These are phyloP conservation scores for Dactylellina cionopaga DNA, from an alignment of 2,329 filamentous ascomycete species.

Conservation along the genomic window DNA sequence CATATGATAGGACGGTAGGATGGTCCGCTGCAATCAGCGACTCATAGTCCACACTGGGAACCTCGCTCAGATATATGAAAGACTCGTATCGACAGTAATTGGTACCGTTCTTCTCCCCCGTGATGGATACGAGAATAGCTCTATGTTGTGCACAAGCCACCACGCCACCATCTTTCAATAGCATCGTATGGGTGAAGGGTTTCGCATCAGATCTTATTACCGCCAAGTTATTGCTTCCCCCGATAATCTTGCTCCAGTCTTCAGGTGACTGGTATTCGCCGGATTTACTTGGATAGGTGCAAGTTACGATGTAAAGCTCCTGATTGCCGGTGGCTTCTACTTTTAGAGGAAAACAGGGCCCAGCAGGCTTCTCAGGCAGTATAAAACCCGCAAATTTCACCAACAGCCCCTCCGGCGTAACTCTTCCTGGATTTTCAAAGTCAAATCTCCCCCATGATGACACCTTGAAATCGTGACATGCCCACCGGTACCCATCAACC, in stretches of 20 bases:
- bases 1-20: conserved; percentile 8
- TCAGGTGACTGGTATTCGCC: conserved; percentile 5
- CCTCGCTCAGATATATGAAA: conserved; percentile 22
- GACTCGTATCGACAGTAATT: conserved; percentile 32
- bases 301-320: conserved; percentile 3
- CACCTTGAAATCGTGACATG: conserved; percentile 25
- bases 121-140: conserved; percentile 43
- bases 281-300: neutral
- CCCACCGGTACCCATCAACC: conserved; percentile 46
- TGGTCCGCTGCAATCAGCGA: neutral
- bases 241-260: conserved; percentile 23
- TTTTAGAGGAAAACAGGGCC: conserved; percentile 19
- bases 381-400: conserved; percentile 35
- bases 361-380: conserved; percentile 11
- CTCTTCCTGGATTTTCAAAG: conserved; percentile 34
- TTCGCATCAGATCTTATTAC: conserved; percentile 7
- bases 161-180: conserved; percentile 26
- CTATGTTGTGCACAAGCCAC: conserved; percentile 18
- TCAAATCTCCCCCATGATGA: conserved; percentile 32
- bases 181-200: conserved; percentile 10
- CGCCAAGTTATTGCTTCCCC: conserved; percentile 27
- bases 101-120: conserved; percentile 9
- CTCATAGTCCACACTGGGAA: conserved; percentile 36
- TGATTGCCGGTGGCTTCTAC: neutral
- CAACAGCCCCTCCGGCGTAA: conserved; percentile 25